Conservation (phyloP, 75 land plant species). For the Cunninghamia lanceolata region DNA sequence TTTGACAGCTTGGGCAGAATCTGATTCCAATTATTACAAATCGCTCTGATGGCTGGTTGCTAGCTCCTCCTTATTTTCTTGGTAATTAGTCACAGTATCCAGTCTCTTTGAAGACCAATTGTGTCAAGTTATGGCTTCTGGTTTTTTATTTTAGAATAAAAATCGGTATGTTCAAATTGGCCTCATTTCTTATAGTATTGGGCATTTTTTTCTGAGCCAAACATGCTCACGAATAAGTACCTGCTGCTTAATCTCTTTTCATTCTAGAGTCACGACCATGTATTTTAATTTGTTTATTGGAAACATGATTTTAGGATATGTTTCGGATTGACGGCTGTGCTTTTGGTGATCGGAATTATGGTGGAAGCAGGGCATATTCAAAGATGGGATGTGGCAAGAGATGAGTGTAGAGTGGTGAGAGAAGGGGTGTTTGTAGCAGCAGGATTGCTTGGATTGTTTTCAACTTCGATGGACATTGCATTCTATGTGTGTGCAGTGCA, state of each 20-base stretch:
- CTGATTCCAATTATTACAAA: slow-evolving; percentile 15
- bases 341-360: slow-evolving; percentile 45
- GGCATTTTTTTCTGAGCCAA: too few relatives aligned
- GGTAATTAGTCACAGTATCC: slow-evolving; percentile 37
- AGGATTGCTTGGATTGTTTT: slow-evolving; percentile 38
- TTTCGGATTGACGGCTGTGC: slow-evolving; percentile 50
- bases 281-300: too few relatives aligned
- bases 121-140: too few relatives aligned
- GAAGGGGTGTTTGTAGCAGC: slow-evolving; percentile 54
- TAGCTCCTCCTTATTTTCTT: slow-evolving; percentile 42
- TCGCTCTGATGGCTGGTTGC: slow-evolving; percentile 46
- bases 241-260: too few relatives aligned
- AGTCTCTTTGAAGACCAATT: not conserved
- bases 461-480: slow-evolving; percentile 42
- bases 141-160: too few relatives aligned
- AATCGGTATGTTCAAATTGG: too few relatives aligned
- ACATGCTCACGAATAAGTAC: too few relatives aligned
- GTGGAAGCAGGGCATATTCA: slow-evolving; percentile 55
- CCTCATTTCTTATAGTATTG: too few relatives aligned
- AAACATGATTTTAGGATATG: slow-evolving; percentile 32
- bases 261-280: too few relatives aligned
- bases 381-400: slow-evolving; percentile 34
- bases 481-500: slow-evolving; percentile 40
- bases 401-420: slow-evolving; percentile 27
- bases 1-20: slow-evolving; percentile 23